phyloP scores from a whole-genome alignment of 805 yeast genomes.

The Wickerhamomyces alni region DNA sequence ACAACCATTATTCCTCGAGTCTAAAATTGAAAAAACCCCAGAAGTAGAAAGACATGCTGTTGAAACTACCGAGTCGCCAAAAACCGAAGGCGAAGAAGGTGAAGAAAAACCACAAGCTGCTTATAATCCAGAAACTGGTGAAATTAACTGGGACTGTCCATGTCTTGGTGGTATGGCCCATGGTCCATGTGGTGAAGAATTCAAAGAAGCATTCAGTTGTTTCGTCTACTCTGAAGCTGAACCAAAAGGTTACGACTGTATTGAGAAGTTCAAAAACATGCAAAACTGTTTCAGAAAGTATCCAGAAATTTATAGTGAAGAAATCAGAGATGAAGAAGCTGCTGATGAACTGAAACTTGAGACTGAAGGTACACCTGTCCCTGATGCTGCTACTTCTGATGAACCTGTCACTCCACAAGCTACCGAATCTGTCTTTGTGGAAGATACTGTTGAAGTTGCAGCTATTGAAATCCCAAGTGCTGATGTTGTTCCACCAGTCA shows the following conservation, averaged over 20 bases:
- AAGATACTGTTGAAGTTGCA: conserved; percentile 3
- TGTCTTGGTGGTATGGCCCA: conserved; percentile 98
- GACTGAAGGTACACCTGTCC: conserved; percentile 7
- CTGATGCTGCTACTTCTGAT: conserved; percentile 9
- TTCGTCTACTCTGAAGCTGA: conserved; percentile 91
- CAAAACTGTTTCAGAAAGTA: conserved; percentile 88
- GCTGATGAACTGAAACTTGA: conserved; percentile 20
- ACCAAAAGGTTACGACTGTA: conserved; percentile 95
- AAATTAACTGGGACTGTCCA: conserved; percentile 99
- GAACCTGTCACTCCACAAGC: background rate
- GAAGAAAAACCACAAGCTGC: conserved; percentile 55
- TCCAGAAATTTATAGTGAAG: conserved; percentile 93
- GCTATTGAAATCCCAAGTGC: conserved; percentile 10
- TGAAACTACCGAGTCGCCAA: conserved; percentile 4
- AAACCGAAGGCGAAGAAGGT: conserved; percentile 10
- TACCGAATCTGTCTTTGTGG: conserved; percentile 3
- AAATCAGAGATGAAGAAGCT: conserved; percentile 73
- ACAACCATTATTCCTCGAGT: conserved; percentile 15
- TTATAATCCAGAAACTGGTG: conserved; percentile 94
- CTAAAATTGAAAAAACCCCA: conserved; percentile 1
- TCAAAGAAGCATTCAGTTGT: conserved; percentile 90
- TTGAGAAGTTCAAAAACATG: conserved; percentile 85
- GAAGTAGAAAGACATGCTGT: conserved; percentile 1
- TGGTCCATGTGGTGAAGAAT: conserved; percentile 97
- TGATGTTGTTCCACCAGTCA: conserved; percentile 2